Base-by-base conservation (phyloP, 495 filamentous ascomycete genomes). In the Massariosphaeria phaeospora region DNA sequence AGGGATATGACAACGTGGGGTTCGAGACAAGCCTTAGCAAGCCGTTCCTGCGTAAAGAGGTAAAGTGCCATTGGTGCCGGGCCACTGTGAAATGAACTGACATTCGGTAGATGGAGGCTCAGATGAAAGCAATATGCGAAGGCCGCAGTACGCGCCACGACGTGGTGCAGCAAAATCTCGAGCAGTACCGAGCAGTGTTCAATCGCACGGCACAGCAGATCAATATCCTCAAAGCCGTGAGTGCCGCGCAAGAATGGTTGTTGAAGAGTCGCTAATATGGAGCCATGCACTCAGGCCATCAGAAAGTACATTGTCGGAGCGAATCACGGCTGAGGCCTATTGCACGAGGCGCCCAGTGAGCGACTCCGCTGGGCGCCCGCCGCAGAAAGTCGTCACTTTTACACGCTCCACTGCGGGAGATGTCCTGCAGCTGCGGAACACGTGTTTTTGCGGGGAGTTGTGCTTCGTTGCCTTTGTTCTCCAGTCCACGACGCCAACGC, bases 41-140 rank as follows among this genome's bases (percentile, higher is more conserved):
- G 69, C 93, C 93, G n/a, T 97, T 97, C 67, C 73, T 98, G 35
- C 81, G 93, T 23, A 97, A 98, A 69, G 91, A 98, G 66, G 71
- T 73, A 61, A 58, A 67, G 44, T 27, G 45, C 25, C 35, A 15
- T 9, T 18, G 26, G 38, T 15, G 31, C n/a, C 15, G 12, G 40
- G 45, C 15, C n/a, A 13, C 35, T 7, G 41, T 20, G 38, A 55
- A 9, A 43, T 59, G 12, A 21, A 29, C 55, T 69, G 52, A 66
- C 59, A 38, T 17, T 47, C 17, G 42, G 39, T 52, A 75, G 74
- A 95, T 95, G 89, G 93, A 98, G 69, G 69, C 85, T 51, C 84
- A 86, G 59, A 94, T 98, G 91, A 88, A 88, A 64, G 86, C 86
- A 48, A 95, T 98, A 42, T 96, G 93, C 69, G 88, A 88, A 47